Evolutionary conservation across 176 grass and related monocot species (phyloP), one percentile per base, ranked within the genome.

Genomic region (Eleusine indica): DNA sequence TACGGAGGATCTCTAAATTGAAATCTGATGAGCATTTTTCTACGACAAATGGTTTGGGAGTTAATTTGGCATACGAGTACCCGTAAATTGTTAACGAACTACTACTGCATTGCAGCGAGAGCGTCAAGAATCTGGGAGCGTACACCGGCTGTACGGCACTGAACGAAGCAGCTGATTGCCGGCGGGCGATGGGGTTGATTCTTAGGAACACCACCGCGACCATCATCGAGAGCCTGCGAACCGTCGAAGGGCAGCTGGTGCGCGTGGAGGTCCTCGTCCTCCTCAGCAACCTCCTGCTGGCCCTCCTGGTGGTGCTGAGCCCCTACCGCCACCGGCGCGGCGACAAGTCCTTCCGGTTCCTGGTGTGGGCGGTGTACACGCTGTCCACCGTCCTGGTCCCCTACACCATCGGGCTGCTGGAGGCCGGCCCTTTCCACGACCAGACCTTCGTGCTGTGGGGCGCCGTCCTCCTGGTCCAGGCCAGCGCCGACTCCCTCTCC

Each of bases 381-480:
- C 78, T 80, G 8, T 16, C 47, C 64, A 17, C 47, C 15, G 73
- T 84, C 6, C 48, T 76, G 8, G 72, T 30, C n/a, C 51, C 49
- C 17, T 85, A 85, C 83, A 85, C 65, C 51, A 70, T 85, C 12
- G 64, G 83, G 0, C 40, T 77, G 3, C 65, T 85, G 17, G 49
- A 85, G 52, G 52, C 64, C 29, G 74, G 74, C 40, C 74, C 28
- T 14, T 77, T 77, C 65, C 84, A 29, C 3, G 84, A 52, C 56
- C 67, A 85, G 43, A 72, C 75, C 6, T 71, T 85, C 42, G 67
- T 79, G 15, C 3, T 86, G 3, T 71, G 43, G 83, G 75, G 53
- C 28, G 57, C 75, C 66, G 21, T 60, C 18, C 75, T 85, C 68
- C 84, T 79, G 0, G 35, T 54, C 1, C 84, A 72, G 46, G 67